These are phyloP conservation scores for Rhizopogon roseolus DNA, from an alignment of 768 basidiomycete species.

Conservation along the genomic window DNA sequence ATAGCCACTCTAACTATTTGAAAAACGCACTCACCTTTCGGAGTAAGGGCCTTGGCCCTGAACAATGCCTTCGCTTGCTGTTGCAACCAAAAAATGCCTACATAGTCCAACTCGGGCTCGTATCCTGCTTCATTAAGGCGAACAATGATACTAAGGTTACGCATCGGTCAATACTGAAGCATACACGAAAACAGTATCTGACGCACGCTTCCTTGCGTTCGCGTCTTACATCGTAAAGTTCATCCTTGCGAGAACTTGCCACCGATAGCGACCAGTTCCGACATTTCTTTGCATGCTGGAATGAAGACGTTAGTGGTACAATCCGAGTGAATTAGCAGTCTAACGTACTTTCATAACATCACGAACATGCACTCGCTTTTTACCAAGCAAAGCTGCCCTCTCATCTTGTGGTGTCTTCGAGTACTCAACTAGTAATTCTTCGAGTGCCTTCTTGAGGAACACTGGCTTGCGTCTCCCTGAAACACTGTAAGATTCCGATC, in stretches of 20 bases:
- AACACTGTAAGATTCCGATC: background rate
- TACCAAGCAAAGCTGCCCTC: background rate
- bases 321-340: background rate
- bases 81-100: background rate
- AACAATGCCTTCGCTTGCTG: background rate
- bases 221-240: background rate
- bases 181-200: background rate
- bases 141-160: background rate
- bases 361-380: background rate
- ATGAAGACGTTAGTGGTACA: background rate
- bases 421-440: background rate
- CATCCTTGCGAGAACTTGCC: background rate
- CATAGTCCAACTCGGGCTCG: background rate
- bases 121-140: background rate
- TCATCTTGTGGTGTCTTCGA: background rate
- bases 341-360: background rate
- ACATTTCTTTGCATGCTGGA: background rate
- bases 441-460: background rate
- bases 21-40: background rate
- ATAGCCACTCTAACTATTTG: background rate
- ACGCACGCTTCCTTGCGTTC: background rate
- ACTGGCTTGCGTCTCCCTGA: background rate
- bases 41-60: background rate
- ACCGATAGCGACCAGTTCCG: background rate
- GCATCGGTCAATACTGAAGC: background rate